These are phyloP conservation scores for Afroboletus lepidellus DNA, from an alignment of 1,284 basidiomycete species.

Conservation along the genomic window DNA sequence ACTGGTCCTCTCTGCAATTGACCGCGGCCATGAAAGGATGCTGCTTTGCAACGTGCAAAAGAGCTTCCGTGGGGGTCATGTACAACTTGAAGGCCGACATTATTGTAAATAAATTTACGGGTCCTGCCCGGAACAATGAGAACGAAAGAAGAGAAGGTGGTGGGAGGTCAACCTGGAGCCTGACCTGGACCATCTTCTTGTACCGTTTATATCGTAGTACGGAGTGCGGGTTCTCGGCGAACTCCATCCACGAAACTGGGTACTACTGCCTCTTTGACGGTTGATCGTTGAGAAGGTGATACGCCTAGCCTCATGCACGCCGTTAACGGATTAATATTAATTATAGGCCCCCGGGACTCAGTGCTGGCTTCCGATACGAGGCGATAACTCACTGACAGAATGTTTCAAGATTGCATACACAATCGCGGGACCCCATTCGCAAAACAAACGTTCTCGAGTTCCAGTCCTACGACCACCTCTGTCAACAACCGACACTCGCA, in stretches of 20 bases:
- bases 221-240: neutral
- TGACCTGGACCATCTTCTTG: neutral
- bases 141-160: conserved; percentile 2
- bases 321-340: neutral
- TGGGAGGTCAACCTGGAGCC: conserved; percentile 26
- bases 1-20: conserved; percentile 15
- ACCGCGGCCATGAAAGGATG: conserved; percentile 24
- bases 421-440: no score
- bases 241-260: neutral
- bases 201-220: conserved; percentile 9
- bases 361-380: no score
- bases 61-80: conserved; percentile 27
- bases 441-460: no score
- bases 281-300: conserved; percentile 8
- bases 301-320: neutral
- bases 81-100: conserved; percentile 18
- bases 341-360: neutral
- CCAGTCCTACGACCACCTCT: no score
- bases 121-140: conserved; percentile 21
- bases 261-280: neutral
- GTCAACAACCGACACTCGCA: no score
- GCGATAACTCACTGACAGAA: no score
- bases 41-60: conserved; percentile 26
- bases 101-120: conserved; percentile 5
- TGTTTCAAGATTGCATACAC: no score